A percentile compares a stretch with the other conserved stretches of the same genome.
Conservation (phyloP, 768 basidiomycete species). For the Coprinopsis cinerea region DNA sequence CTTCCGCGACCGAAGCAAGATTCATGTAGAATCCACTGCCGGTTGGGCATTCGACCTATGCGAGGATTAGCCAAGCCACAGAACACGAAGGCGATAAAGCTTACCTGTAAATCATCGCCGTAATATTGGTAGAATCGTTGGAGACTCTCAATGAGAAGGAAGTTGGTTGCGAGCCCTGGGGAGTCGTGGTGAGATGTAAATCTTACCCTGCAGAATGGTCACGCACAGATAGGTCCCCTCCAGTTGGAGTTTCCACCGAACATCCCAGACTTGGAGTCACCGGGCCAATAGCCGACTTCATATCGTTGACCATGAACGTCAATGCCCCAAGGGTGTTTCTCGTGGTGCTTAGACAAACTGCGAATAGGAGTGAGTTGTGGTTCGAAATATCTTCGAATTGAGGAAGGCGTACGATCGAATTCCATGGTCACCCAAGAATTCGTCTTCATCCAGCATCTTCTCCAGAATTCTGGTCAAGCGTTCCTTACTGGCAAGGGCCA, state of each 20-base stretch:
- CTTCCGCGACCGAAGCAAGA: conserved; percentile 88
- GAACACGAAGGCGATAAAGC: not conserved
- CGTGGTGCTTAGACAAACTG: conserved; percentile 85
- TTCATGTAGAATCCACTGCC: conserved; percentile 98
- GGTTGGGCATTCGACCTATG: conserved; percentile 87
- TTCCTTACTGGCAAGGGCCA: conserved; percentile 91
- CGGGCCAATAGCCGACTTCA: conserved; percentile 96
- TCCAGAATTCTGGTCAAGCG: conserved; percentile 81
- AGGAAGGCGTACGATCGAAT: conserved; percentile 76
- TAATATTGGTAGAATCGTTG: conserved; percentile 99
- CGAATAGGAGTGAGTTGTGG: not conserved
- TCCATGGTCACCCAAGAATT: conserved; percentile 94
- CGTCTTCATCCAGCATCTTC: conserved; percentile 96
- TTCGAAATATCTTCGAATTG: not conserved
- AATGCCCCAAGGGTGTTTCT: conserved; percentile 93
- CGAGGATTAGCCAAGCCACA: conserved; percentile 1
- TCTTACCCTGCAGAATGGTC: not conserved
- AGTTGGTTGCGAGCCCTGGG: conserved; percentile 92
- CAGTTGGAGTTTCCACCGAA: conserved; percentile 99
- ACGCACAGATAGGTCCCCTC: conserved; percentile 84
- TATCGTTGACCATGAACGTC: conserved; percentile 88
- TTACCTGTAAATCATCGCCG: conserved; percentile 76
- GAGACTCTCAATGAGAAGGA: conserved; percentile 90
- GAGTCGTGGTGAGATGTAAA: conserved; percentile 2
- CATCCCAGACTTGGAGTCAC: conserved; percentile 96